Evolutionary conservation across 768 basidiomycete species (phyloP).

Genomic region (Phylloporus sp.): DNA sequence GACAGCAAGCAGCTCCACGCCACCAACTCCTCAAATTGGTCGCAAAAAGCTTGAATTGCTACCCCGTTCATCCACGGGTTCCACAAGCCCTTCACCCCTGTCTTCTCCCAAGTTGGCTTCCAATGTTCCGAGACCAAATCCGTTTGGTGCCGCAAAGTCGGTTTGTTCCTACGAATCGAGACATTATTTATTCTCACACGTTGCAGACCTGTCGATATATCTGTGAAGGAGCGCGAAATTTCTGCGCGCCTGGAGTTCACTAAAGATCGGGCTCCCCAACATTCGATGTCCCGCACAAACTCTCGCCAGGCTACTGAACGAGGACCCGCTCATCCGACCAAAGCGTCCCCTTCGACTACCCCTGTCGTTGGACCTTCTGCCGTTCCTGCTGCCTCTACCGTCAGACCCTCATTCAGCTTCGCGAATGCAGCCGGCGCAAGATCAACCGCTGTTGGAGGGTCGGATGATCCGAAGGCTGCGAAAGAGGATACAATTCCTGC

Average conservation of each 20-base stretch:
- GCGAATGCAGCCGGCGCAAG: conserved; percentile 61
- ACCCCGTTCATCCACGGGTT: conserved; percentile 66
- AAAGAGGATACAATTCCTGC: conserved; percentile 3
- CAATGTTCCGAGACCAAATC: conserved; percentile 53
- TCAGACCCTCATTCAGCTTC: conserved; percentile 76
- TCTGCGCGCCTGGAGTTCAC: conserved; percentile 51
- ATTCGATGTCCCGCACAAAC: conserved; percentile 48
- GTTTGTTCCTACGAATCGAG: conserved; percentile 17
- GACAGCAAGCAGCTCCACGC: conserved; percentile 64
- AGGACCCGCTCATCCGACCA: conserved; percentile 25
- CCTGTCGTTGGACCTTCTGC: conserved; percentile 22
- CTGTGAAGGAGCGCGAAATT: conserved; percentile 70
- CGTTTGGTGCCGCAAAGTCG: conserved; percentile 85
- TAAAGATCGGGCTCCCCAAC: conserved; percentile 33
- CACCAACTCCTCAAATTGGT: conserved; percentile 74
- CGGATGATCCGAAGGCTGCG: conserved; percentile 14
- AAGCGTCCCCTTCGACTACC: conserved; percentile 20
- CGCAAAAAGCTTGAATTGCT: conserved; percentile 83
- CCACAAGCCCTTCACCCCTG: conserved; percentile 67
- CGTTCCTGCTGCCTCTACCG: conserved; percentile 37
- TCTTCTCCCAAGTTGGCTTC: conserved; percentile 71
- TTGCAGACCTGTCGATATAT: conserved; percentile 79
- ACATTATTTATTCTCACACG: conserved; percentile 10
- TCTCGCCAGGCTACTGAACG: conserved; percentile 47
- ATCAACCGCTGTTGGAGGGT: conserved; percentile 10